phyloP scores from a whole-genome alignment of 1,139 yeast genomes.

The Keqinozyma sinolaborantium region DNA sequence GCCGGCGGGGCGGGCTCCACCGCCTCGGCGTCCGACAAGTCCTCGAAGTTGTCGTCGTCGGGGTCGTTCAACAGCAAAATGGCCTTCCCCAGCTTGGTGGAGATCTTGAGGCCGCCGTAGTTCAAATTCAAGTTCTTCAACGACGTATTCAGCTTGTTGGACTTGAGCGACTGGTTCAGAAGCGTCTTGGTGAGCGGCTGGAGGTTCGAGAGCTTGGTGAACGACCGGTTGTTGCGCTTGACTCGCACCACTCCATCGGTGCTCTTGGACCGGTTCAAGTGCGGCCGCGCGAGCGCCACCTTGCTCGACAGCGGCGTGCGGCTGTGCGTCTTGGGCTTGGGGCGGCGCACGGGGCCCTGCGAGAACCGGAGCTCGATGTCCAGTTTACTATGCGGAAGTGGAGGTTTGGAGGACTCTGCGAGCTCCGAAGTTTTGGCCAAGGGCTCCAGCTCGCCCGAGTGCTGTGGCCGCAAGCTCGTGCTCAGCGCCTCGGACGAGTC shows the following conservation, averaged over 20 bases:
- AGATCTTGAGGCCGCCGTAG: slow-evolving; percentile 31
- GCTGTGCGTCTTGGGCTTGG: slow-evolving; percentile 18
- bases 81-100: slow-evolving; percentile 39
- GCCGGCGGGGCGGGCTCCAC: slow-evolving; percentile 1
- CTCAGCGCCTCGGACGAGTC: background rate
- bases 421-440: too few species aligned
- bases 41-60: slow-evolving; percentile 31
- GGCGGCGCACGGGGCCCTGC: slow-evolving; percentile 1
- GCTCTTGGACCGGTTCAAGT: slow-evolving; percentile 38
- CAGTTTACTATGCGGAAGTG: background rate
- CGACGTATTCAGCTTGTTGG: slow-evolving; percentile 33
- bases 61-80: slow-evolving; percentile 33
- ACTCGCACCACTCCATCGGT: slow-evolving; percentile 37
- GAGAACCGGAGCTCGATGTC: background rate
- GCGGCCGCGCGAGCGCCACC: slow-evolving; percentile 21
- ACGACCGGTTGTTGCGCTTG: slow-evolving; percentile 36
- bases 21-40: slow-evolving; percentile 15
- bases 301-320: slow-evolving; percentile 34
- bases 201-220: slow-evolving; percentile 31
- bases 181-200: slow-evolving; percentile 40
- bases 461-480: background rate
- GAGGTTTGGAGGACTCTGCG: background rate
- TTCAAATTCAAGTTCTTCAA: slow-evolving; percentile 25
- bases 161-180: slow-evolving; percentile 26
- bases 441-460: background rate